These are phyloP conservation scores for Ogataea glucozyma DNA, from an alignment of 805 yeast species.

Conservation along the genomic window DNA sequence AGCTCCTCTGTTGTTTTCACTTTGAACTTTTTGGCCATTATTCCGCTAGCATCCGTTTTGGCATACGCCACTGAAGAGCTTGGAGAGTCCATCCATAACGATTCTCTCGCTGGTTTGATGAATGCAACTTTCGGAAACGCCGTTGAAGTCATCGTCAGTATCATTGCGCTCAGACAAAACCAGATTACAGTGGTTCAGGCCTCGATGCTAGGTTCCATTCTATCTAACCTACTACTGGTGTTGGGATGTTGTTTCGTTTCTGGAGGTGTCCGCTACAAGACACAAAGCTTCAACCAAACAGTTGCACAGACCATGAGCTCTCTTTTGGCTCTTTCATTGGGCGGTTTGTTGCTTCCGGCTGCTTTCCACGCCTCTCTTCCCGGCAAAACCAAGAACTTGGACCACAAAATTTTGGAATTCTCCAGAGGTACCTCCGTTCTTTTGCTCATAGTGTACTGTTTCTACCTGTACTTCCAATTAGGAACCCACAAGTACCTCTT, in stretches of 20 bases:
- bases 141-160: slow-evolving; percentile 91
- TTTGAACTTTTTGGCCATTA: slow-evolving; percentile 83
- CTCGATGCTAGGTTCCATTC: slow-evolving; percentile 91
- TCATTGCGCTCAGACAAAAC: slow-evolving; percentile 81
- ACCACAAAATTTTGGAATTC: slow-evolving; percentile 57
- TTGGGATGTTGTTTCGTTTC: slow-evolving; percentile 94
- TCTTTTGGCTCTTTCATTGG: slow-evolving; percentile 84
- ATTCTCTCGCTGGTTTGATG: slow-evolving; percentile 88
- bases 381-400: slow-evolving; percentile 27
- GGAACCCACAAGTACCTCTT: slow-evolving; percentile 80
- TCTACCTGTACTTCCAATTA: slow-evolving; percentile 85
- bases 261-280: slow-evolving; percentile 85
- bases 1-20: slow-evolving; percentile 58
- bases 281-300: slow-evolving; percentile 89
- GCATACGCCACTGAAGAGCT: slow-evolving; percentile 94
- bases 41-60: slow-evolving; percentile 87
- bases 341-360: slow-evolving; percentile 90
- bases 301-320: slow-evolving; percentile 99
- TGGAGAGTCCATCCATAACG: slow-evolving; percentile 77
- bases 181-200: slow-evolving; percentile 96
- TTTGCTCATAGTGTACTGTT: slow-evolving; percentile 70
- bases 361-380: slow-evolving; percentile 88
- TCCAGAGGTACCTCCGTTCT: slow-evolving; percentile 87
- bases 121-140: slow-evolving; percentile 99
- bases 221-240: slow-evolving; percentile 85